Conservation (phyloP, 495 filamentous ascomycete genomes). For the Astrothelium subdiscretum region DNA sequence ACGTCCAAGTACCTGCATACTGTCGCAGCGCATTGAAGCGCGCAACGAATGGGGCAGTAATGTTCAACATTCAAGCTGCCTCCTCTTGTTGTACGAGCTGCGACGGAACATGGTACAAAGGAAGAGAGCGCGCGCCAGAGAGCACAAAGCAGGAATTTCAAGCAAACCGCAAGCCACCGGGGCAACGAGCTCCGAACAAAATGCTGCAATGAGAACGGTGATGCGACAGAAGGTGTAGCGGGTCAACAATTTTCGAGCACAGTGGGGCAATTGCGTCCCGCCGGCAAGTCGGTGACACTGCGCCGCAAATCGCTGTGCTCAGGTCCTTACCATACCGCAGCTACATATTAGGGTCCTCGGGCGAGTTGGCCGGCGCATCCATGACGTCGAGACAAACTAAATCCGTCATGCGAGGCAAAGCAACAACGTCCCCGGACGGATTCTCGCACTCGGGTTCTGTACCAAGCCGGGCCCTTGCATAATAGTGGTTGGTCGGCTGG, state of each 20-base stretch:
- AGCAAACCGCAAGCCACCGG: neutral
- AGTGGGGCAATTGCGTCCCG: neutral
- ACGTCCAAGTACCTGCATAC: constrained; percentile 25
- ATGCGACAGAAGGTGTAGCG: constrained; percentile 1
- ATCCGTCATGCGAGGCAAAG: neutral
- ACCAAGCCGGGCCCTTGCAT: neutral
- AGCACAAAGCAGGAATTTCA: neutral
- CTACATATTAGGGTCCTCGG: neutral
- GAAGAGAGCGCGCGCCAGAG: neutral
- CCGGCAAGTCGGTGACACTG: neutral
- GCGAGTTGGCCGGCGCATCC: neutral
- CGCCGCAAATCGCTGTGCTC: neutral
- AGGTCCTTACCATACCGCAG: too few relatives aligned
- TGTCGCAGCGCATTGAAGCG: constrained; percentile 18
- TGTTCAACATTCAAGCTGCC: constrained; percentile 2
- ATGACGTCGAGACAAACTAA: constrained; percentile 1
- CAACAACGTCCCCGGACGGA: neutral
- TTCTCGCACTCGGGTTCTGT: neutral
- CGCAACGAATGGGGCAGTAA: constrained; percentile 16
- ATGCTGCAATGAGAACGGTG: neutral
- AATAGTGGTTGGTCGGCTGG: neutral
- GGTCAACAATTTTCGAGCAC: neutral
- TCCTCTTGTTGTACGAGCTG: neutral
- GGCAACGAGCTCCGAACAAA: neutral
- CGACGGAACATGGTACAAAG: neutral